Conservation (phyloP, 2,329 filamentous ascomycete genomes). For the Xylariomycetidae sp. region DNA sequence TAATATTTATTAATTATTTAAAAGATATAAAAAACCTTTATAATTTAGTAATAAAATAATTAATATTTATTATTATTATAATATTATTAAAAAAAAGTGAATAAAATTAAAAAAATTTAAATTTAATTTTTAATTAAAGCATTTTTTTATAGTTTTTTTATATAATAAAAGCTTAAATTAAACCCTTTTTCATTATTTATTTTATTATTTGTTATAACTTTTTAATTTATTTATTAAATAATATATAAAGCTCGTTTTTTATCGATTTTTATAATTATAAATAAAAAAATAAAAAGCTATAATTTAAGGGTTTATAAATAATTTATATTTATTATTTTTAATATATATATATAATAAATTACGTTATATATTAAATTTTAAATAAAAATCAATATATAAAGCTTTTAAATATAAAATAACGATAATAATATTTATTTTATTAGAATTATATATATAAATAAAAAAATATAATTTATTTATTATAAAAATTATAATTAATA, state of each 20-base stretch:
- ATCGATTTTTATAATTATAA: background rate
- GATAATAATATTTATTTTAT: background rate
- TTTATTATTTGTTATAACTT: no score
- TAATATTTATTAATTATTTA: background rate
- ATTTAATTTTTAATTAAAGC: no score
- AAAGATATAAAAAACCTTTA: background rate
- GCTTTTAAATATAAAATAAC: background rate
- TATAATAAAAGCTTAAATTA: no score
- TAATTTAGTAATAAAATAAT: no score
- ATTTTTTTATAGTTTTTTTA: no score
- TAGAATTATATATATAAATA: background rate
- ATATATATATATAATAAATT: background rate
- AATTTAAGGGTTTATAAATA: background rate
- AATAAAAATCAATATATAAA: background rate
- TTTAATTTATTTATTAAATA: no score
- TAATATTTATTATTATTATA: no score
- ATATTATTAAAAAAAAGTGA: no score
- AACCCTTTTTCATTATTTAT: no score
- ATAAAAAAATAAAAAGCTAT: background rate
- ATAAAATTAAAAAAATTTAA: no score
- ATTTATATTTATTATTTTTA: background rate
- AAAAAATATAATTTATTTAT: background rate
- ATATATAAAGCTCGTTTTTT: no score
- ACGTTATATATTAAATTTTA: background rate
- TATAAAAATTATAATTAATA: background rate